Base-by-base conservation (phyloP, 2,329 filamentous ascomycete species). In the Fusarium sp. region DNA sequence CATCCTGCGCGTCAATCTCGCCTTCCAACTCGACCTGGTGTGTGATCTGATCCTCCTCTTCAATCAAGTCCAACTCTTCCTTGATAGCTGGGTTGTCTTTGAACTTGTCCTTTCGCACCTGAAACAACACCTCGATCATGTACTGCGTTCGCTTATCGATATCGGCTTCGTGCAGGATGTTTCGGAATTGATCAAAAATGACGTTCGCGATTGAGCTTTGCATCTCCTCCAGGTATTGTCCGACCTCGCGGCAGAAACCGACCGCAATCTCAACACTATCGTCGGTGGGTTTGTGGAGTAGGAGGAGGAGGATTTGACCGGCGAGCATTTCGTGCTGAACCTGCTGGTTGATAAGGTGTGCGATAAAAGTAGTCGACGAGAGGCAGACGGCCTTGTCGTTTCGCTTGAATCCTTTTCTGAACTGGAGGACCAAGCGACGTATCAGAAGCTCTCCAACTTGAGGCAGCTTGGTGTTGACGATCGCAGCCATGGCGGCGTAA, bases 71-170 rank as follows among this genome's bases (percentile, higher is more conserved):
- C 59, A 99, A 83, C 78, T 99, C 96, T 77, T 97, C 94, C 78
- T 90, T 94, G 73, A 98, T 84, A 1, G 94, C 91, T 18, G 91
- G 93, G 74, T 98, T 94, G 75, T 98, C 94, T 83, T 97, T 97
- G 84, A 97, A 99, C 74, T 92, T 92, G 81, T 98, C 95, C 80
- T 97, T 97, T 68, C 96, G 89, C 57, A 97, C 91, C 81, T 99
- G 94, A 78, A 99, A 99, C 42, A 99, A 82, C 8, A 98, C 96
- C 79, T 99, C 96, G 59, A 99, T 95, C 92, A 97, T 97, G 81
- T 98, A 99, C 81, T 99, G 96, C n/a, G 95, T 94, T 69, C 96
- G 88, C 84, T 97, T 97, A 77, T 98, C 95, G 78, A 99, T 97
- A 76, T 96, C 94, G 44, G 94, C 94, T 79, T 99, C 96, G 82